These are phyloP conservation scores for Arabidopsis suecica DNA, from an alignment of 345 rosid species.

Conservation along the genomic window DNA sequence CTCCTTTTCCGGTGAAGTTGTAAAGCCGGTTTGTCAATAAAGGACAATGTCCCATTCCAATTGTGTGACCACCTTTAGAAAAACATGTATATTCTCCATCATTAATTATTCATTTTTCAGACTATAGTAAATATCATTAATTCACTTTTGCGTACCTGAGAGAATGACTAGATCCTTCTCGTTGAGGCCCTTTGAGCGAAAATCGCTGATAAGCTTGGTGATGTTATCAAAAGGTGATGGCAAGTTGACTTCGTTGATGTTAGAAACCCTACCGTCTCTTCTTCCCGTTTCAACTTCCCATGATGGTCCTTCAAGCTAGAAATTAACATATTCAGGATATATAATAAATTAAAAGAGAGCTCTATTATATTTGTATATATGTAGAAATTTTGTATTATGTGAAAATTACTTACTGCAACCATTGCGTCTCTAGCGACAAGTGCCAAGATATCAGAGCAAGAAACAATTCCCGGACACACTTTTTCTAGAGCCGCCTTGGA, in stretches of 20 bases:
- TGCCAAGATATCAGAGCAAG: conserved; percentile 70
- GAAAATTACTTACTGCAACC: conserved; percentile 51
- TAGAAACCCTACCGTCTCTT: conserved; percentile 69
- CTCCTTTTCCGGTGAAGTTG: conserved; percentile 73
- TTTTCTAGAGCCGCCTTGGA: conserved; percentile 59
- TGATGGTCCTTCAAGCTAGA: conserved; percentile 50
- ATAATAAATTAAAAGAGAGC: background rate
- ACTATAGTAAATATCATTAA: background rate
- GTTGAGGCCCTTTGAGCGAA: conserved; percentile 52
- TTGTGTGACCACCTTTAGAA: conserved; percentile 63
- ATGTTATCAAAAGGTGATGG: conserved; percentile 68
- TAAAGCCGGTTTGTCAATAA: conserved; percentile 61
- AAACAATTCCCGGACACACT: conserved; percentile 65
- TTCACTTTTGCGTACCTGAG: conserved; percentile 52
- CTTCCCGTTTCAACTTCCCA: conserved; percentile 83
- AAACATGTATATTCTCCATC: background rate
- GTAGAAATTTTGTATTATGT: background rate
- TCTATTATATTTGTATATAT: background rate
- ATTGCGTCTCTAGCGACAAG: conserved; percentile 66
- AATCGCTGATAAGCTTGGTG: conserved; percentile 49
- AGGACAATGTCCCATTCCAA: conserved; percentile 64
- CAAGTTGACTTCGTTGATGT: conserved; percentile 53
- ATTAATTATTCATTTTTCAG: background rate
- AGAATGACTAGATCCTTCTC: conserved; percentile 73
- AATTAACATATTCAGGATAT: background rate